Base-by-base conservation (phyloP, 2,329 filamentous ascomycete genomes). In the Colletotrichum eleusines region DNA sequence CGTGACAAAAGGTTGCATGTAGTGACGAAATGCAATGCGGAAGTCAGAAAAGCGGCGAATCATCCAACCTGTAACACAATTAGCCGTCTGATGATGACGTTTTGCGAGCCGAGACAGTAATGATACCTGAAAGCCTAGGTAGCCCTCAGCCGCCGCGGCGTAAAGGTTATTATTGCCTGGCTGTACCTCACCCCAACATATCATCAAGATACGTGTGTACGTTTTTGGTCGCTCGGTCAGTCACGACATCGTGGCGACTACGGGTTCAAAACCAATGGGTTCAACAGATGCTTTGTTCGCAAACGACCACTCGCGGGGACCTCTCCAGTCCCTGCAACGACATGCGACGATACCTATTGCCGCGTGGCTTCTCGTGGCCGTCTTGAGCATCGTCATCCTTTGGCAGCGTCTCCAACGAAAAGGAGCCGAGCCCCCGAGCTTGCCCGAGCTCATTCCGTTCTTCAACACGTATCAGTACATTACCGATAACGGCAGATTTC, bases 391-490 rank as follows among this genome's bases (percentile, higher is more conserved):
- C 26, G 7, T 28, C 7, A 20, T 40, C 16, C 16, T 63, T 9
- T 35, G 26, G 4, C 5, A 23, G 16, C 9, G 51, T 3, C n/a
- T 53, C 33, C 46, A 33, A 8, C 60, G n/a, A 14, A 40, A 51
- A 8, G 33, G 16, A 23, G 42, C 53, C 3, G 46, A 63, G 46
- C 60, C 60, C 1, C 60, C 60, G 20, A 42, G 35, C 18, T 18
- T 63, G 35, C 60, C 53, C 9, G 44, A 16, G 3, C 38, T 57
- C 28, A 38, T 75, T 23, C 74, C 74, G 0, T 73, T 75, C 12
- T 69, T 31, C 9, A 75, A 73, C 38, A 73, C 72, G 26, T 62
- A 62, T 20, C 67, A 73, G 18, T 75, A 68, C 33, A 53, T 73
- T 44, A 63, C 63, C 14, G 54, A 75, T 62, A 74, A 69, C 20